Evolutionary conservation across 2,329 filamentous ascomycete species (phyloP), one percentile per base, ranked within the genome.

Genomic region (Ophiognomonia clavigignenti-juglandacearum): DNA sequence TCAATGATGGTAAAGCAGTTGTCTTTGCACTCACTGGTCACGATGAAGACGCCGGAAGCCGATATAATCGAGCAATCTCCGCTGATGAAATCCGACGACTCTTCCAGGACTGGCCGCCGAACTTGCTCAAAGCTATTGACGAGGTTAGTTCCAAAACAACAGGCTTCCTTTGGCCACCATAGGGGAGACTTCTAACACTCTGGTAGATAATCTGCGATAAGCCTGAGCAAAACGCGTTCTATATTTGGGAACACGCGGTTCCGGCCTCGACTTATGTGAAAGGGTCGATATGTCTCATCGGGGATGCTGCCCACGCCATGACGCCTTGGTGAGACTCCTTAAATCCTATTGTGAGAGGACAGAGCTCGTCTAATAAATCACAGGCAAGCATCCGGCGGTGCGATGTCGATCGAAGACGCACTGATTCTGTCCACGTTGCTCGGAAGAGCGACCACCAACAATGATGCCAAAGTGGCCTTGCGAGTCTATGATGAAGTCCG

Each of bases 191-290:
- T 22, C 2, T 11, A n/a, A 39, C 24, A 20, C 32, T 18, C 3
- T 13, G 29, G 29, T 13, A 59, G 54, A 37, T 61, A 9, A 24
- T 59, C 14, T 59, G 57, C 32, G 22, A 53, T 6, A 14, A 55
- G 34, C 44, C 51, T 3, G 53, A 57, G 16, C 55, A 59, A 2
- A n/a, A 22, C 0, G 55, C 40, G 1, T 43, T 56, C 4, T 60
- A 59, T 24, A 48, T 60, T 1, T 61, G 55, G 56, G 57, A 61
- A 7, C 54, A 60, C 19, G 52, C 53, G 4, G 34, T 31, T 5
- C 29, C 41, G 2, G 55, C 55, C 0, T 29, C 18, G 4, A 60
- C 29, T 6, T 57, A 58, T 26, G 52, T 50, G 24, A 56, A 53
- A 1, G 57, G 55, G 0, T 41, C 52, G 10, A 16, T 59, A 3